Evolutionary conservation across 1,284 basidiomycete genomes (phyloP), one percentile per base, ranked within the genome.

Genomic region (Pisolithus thermaeus): DNA sequence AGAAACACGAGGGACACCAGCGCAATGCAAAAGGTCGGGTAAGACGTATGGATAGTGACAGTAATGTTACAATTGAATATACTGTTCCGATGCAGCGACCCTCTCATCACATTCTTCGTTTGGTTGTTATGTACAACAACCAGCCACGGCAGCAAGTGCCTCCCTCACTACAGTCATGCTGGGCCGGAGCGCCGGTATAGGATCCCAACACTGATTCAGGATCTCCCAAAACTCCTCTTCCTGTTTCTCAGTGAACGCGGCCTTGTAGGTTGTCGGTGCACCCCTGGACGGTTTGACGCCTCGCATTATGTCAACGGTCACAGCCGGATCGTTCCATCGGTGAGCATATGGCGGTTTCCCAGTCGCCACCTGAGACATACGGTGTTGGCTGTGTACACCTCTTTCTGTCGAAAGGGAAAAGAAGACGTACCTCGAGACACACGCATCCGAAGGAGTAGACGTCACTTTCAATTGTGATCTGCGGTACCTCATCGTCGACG

Each of bases 381-480:
- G 23, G 23, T 25, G 23, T 25, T 25, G 23, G 28, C 9, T 28
- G 28, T 28, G 28, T 9, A 28, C 28, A 28, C 11, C 30, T 12
- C 11, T 12, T 12, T 9, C 4, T 5, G 11, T 32, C 30, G 5
- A 32, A 32, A 18, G 8, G 18, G 18, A 23, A 23, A 27, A 7
- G 23, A 16, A 30, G 32, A 53, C 64, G 46, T 46, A 79, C 80
- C 72, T 82, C 80, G 35, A 81, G 66, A 61, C 80, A 81, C 41
- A 82, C 74, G 18, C 73, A 76, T 1, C 69, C 77, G 61, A 80
- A 81, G 1, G 80, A 76, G 52, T 78, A 82, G 20, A 81, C 77
- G 55, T 82, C 80, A 46, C 75, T 80, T 20, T 20, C 18, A 83
- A 73, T 77, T 18, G 80, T 76, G 47, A 79, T 71, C 0, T 69